Evolutionary conservation across 1,284 basidiomycete genomes (phyloP), one percentile per base, ranked within the genome.

Genomic region (Cryptococcus sp.): DNA sequence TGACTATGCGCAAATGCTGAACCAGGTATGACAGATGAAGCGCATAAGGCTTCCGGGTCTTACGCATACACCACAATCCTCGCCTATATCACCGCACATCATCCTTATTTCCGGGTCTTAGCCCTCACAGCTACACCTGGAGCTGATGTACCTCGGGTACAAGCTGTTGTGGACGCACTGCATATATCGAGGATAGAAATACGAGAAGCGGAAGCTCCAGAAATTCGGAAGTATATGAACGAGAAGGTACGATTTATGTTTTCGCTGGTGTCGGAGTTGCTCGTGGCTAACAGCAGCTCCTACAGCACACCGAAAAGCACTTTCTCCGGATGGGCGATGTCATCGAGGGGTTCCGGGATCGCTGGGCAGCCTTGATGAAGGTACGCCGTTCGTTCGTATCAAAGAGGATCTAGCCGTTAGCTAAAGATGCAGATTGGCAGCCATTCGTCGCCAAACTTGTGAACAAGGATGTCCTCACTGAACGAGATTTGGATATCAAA

Each of bases 141-240:
- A 25, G 83, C 87, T 66, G 89, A 85, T 46, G 85, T 89, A 0
- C 90, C 93, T 46, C 87, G 87, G 29, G 89, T 99, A 0, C 96
- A 99, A 76, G 81, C 81, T 19, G 87, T 99, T n/a, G 86, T 99
- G 16, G 92, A 99, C 70, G 87, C 88, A 13, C 80, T 99, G n/a
- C 96, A 99, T 73, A 96, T 99, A 64, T 93, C 92, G 67, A 86
- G 87, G 55, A 95, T 99, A 63, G 95, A 99, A 73, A 92, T 98
- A 60, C 84, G 96, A 53, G 88, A 95, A 69, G 96, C 98, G 70
- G 84, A 88, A 55, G 93, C 93, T 63, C 79, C 94, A 41, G 96
- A 99, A 76, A 83, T 99, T 40, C 84, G 85, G 61, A 83, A 84
- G 46, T 99, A 97, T 74, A 85, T 95, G 67, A 88, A 94, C 74